A percentile compares a stretch with the other conserved stretches of the same genome.
Evolutionary conservation across 164 flowering plant species (phyloP).

Genomic region (Vitis rotundifolia): DNA sequence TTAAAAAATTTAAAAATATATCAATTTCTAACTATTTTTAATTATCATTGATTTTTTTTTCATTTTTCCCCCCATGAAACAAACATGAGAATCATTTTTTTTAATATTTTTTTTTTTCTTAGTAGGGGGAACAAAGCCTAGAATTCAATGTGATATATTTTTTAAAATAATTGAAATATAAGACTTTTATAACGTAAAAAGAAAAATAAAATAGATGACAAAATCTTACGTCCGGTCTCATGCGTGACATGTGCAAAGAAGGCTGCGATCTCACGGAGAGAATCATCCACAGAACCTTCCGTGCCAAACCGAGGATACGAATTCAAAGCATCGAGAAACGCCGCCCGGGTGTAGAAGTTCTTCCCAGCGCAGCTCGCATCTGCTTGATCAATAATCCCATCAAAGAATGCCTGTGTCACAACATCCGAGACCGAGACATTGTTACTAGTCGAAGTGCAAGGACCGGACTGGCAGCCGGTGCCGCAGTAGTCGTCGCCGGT

Average conservation of each 20-base stretch:
- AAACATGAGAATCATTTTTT: too few species aligned
- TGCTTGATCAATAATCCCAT: constrained; percentile 8
- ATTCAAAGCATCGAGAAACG: constrained; percentile 8
- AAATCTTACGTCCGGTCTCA: constrained; percentile 22
- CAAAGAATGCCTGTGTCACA: constrained; percentile 14
- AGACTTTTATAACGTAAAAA: too few species aligned
- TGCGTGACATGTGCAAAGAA: constrained; percentile 19
- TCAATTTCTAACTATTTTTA: too few species aligned
- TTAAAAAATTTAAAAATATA: too few species aligned
- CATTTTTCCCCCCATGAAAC: too few species aligned
- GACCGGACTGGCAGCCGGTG: constrained; percentile 10
- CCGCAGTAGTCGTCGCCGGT: constrained; percentile 14
- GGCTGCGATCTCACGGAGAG: constrained; percentile 19
- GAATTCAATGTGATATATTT: too few species aligned
- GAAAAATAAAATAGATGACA: too few species aligned
- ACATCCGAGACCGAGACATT: neutral
- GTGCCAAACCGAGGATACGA: constrained; percentile 11
- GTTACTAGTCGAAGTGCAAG: neutral
- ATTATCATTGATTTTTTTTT: too few species aligned
- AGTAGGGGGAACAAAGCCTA: too few species aligned
- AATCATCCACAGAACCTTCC: constrained; percentile 13
- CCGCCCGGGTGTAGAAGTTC: constrained; percentile 12
- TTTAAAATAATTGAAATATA: neutral
- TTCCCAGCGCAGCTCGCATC: constrained; percentile 6
- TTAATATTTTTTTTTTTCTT: too few species aligned